Conservation (phyloP, 164 flowering plant genomes). For the Macadamia tetraphylla region DNA sequence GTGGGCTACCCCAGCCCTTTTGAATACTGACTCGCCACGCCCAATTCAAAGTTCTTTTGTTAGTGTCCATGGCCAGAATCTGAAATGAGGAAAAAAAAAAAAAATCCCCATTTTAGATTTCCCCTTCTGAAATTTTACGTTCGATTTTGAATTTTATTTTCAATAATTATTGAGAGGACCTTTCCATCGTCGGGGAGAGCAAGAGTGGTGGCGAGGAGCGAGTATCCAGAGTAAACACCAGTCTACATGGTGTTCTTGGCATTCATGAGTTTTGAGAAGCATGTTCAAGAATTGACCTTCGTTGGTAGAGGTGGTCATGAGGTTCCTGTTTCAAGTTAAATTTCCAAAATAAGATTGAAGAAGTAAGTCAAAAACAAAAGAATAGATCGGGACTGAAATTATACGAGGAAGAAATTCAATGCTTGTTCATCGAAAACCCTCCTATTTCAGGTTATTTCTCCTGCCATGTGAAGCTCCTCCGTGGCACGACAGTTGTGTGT, state of each 20-base stretch:
- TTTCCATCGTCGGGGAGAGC: conserved; percentile 66
- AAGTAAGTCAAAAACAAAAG: no score
- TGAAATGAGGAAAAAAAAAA: conserved; percentile 10
- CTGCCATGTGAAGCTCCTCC: no score
- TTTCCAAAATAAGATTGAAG: background rate
- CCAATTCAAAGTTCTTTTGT: conserved; percentile 84
- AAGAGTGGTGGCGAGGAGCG: conserved; percentile 66
- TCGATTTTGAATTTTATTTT: no score
- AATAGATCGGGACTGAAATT: no score
- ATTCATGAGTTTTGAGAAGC: conserved; percentile 57
- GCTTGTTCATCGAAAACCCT: no score
- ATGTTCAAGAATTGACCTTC: conserved; percentile 65
- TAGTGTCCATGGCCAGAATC: conserved; percentile 95
- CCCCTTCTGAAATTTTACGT: no score
- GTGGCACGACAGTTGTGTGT: no score
- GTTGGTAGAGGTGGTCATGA: conserved; percentile 69
- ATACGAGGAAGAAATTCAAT: no score
- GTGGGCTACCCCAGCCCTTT: conserved; percentile 91
- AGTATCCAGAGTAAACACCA: conserved; percentile 64
- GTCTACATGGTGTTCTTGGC: conserved; percentile 70
- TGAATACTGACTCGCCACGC: conserved; percentile 60
- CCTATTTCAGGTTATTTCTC: no score
- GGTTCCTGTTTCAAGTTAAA: conserved; percentile 31
- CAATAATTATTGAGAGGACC: conserved; percentile 17
- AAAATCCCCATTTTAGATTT: background rate